Conservation (phyloP, 352 stramenopile species). For the Globisporangium irregulare region DNA sequence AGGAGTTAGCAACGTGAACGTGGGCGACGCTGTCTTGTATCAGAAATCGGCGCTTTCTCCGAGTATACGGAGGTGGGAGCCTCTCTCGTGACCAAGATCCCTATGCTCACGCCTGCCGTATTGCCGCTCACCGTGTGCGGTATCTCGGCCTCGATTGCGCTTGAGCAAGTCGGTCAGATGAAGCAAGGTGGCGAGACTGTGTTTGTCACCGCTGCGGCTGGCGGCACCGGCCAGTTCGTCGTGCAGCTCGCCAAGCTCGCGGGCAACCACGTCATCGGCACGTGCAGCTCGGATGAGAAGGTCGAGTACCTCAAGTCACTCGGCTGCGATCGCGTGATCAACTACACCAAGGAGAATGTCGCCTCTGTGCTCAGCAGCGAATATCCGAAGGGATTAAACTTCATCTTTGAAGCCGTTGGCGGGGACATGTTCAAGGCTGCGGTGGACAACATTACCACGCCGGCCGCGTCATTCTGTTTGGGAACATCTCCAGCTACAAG, state of each 20-base stretch:
- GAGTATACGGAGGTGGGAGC: too few relatives aligned
- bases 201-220: constrained; percentile 54
- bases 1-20: constrained; percentile 40
- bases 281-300: constrained; percentile 83
- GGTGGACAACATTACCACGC: too few relatives aligned
- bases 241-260: constrained; percentile 84
- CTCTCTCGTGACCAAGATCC: constrained; percentile 42
- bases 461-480: too few relatives aligned
- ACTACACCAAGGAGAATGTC: constrained; percentile 79
- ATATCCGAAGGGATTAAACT: constrained; percentile 58
- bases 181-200: constrained; percentile 46
- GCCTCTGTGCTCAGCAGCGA: too few relatives aligned
- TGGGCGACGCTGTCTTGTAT: constrained; percentile 42
- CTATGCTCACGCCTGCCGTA: constrained; percentile 6
- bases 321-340: constrained; percentile 73
- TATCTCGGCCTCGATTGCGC: constrained; percentile 37
- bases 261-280: constrained; percentile 78
- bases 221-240: constrained; percentile 81
- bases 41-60: constrained; percentile 44
- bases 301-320: constrained; percentile 66
- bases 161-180: constrained; percentile 59
- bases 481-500: too few relatives aligned
- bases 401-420: constrained; percentile 65
- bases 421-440: constrained; percentile 16
- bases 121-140: constrained; percentile 40